Percentiles rank a stretch among this genome's conserved stretches.
Conservation (phyloP, 73 alveolate species). For the Paramecium octaurelia region DNA sequence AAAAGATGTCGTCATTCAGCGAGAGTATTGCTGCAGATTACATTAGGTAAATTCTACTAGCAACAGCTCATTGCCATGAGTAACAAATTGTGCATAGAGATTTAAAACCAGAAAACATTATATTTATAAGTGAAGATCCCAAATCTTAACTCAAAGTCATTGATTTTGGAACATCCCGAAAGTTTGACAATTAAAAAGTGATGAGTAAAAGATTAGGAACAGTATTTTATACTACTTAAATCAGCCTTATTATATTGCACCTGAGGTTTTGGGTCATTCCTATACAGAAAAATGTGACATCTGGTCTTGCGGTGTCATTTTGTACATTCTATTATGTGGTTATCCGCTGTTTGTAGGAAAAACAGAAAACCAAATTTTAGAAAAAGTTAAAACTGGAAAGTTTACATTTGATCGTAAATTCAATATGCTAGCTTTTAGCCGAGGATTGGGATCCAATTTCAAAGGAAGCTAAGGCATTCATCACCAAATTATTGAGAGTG, state of each 20-base stretch:
- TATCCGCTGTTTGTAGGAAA: constrained; percentile 71
- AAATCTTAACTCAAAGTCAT: constrained; percentile 77
- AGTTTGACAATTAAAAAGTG: constrained; percentile 46
- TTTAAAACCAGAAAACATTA: constrained; percentile 91
- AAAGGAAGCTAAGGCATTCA: constrained; percentile 66
- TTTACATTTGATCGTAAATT: constrained; percentile 44
- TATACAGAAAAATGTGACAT: constrained; percentile 73
- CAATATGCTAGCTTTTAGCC: background rate
- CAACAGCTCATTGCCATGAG: constrained; percentile 81
- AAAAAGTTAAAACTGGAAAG: constrained; percentile 60
- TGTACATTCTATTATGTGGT: constrained; percentile 66
- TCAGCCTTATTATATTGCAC: constrained; percentile 68
- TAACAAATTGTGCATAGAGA: constrained; percentile 88
- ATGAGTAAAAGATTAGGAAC: constrained; percentile 65
- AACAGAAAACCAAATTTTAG: constrained; percentile 63
- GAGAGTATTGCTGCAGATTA: constrained; percentile 82
- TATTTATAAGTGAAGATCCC: constrained; percentile 74
- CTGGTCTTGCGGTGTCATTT: constrained; percentile 76
- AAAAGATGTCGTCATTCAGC: constrained; percentile 64
- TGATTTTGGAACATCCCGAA: constrained; percentile 88
- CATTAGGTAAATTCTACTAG: constrained; percentile 77
- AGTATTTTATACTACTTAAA: background rate
- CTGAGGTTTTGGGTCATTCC: constrained; percentile 65
- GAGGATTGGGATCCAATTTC: constrained; percentile 66
- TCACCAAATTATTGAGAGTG: constrained; percentile 57